phyloP scores from a whole-genome alignment of 176 grass and related monocot genomes.

The Hsuehochloa calcarea region DNA sequence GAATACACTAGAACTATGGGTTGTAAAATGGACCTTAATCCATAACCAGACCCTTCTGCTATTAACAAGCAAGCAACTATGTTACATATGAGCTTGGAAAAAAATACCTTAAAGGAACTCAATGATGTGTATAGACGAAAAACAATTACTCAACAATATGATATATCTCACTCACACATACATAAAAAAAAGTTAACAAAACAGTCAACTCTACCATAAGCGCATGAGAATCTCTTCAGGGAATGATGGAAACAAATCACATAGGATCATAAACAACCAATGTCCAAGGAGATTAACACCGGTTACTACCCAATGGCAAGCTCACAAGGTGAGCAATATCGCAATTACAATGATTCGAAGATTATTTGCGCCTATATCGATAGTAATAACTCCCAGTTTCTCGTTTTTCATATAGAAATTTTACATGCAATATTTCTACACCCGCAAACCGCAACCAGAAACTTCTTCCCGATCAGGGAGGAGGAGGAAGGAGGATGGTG shows the following conservation, averaged over 20 bases:
- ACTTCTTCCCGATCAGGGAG: neutral
- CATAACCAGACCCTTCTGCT: neutral
- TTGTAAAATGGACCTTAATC: neutral
- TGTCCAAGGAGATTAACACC: neutral
- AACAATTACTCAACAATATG: neutral
- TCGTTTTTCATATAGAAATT: neutral
- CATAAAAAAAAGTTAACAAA: neutral
- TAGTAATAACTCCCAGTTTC: neutral
- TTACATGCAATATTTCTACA: neutral
- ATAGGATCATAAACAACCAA: too few relatives aligned
- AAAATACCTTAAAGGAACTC: neutral
- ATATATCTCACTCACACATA: neutral
- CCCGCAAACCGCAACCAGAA: neutral
- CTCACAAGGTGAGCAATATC: neutral
- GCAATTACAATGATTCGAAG: neutral
- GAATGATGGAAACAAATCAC: neutral
- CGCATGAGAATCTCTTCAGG: neutral
- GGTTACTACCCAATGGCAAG: neutral
- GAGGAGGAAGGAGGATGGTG: too few relatives aligned
- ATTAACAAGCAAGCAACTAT: neutral
- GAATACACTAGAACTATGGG: neutral
- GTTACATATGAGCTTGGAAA: neutral
- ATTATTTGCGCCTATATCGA: neutral
- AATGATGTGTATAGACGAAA: neutral
- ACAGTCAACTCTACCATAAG: neutral